Evolutionary conservation across 1,284 basidiomycete genomes (phyloP), one percentile per base, ranked within the genome.

Genomic region (Irpex sp.): DNA sequence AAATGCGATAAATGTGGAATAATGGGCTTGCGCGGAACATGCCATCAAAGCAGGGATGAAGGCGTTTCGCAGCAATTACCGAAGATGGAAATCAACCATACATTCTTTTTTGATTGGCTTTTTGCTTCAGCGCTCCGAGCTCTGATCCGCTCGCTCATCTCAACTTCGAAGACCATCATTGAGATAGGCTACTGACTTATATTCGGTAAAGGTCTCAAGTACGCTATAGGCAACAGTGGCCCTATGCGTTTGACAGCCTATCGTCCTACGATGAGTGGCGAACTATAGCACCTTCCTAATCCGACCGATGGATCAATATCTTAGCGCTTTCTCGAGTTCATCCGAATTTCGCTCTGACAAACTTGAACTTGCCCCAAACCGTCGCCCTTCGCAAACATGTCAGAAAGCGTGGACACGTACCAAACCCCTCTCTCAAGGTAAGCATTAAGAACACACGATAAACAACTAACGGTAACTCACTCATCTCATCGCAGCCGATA

Each of bases 381-480:
- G 40, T 44, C 40, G 11, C 15, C 40, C 8, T 44, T 44, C 8
- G 40, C 40, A 44, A 44, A 44, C 40, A 44, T 44, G 40, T 44
- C 40, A 44, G 89, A 91, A 60, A 76, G 76, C 44, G 85, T 85
- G 66, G 81, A 90, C 70, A 86, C 83, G 0, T 92, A 92, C 68
- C 89, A 91, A 71, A 91, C 89, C 0, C 90, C 89, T 8, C 81
- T 92, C 36, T 85, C 89, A 31, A 91, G 89, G 90, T 91, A 21
- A 31, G 26, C 47, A 38, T 47, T 55, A 4, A 26, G 26, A 44
- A 57, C 54, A 19, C 59, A 3, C 31, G n/a, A 1, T 37, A 5
- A 5, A 17, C 13, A 9, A 5, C 21, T 6, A 7, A 15, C 62
- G 17, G 48, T 17, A 64, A 52, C 34, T 62, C 57, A 55, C 61